phyloP scores from a whole-genome alignment of 305 asterid species.

The Fraxinus albicans region DNA sequence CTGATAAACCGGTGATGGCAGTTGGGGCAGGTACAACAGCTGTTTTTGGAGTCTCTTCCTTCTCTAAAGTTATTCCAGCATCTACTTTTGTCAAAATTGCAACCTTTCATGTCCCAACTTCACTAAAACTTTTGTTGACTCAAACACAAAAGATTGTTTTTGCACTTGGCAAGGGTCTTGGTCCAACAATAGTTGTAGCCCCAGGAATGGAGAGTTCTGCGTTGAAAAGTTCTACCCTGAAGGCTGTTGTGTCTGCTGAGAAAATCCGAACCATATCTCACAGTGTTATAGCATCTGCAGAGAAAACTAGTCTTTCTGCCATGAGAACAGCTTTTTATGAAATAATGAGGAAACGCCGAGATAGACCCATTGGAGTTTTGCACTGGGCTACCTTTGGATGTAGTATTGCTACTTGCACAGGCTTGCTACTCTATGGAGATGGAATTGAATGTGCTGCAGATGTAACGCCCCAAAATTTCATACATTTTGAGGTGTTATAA shows the following conservation, averaged over 20 bases:
- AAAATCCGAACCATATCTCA: conserved; percentile 74
- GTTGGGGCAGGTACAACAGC: conserved; percentile 98
- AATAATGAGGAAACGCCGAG: conserved; percentile 77
- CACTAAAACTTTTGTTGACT: conserved; percentile 50
- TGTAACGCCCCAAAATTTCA: too few relatives aligned
- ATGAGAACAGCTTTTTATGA: conserved; percentile 84
- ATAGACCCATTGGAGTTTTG: conserved; percentile 48
- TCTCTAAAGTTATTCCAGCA: conserved; percentile 76
- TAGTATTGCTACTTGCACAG: conserved; percentile 73
- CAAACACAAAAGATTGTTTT: conserved; percentile 67
- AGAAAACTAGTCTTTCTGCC: conserved; percentile 84
- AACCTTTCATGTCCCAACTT: conserved; percentile 65
- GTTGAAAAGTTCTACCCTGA: conserved; percentile 49
- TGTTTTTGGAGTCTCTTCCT: conserved; percentile 73
- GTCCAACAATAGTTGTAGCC: conserved; percentile 49
- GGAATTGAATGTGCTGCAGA: conserved; percentile 94
- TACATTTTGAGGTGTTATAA: too few relatives aligned
- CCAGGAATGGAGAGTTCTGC: conserved; percentile 55
- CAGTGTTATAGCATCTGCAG: conserved; percentile 75
- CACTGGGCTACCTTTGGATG: conserved; percentile 89
- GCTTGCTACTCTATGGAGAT: conserved; percentile 75
- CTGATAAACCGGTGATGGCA: conserved; percentile 80
- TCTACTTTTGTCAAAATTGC: conserved; percentile 66
- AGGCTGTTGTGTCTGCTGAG: conserved; percentile 71
- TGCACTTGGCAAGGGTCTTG: conserved; percentile 54